Percentiles rank a stretch among this genome's conserved stretches.
These are phyloP conservation scores for Heliamphora exappendiculata DNA, from an alignment of 148 eudicot genomes.

Conservation along the genomic window DNA sequence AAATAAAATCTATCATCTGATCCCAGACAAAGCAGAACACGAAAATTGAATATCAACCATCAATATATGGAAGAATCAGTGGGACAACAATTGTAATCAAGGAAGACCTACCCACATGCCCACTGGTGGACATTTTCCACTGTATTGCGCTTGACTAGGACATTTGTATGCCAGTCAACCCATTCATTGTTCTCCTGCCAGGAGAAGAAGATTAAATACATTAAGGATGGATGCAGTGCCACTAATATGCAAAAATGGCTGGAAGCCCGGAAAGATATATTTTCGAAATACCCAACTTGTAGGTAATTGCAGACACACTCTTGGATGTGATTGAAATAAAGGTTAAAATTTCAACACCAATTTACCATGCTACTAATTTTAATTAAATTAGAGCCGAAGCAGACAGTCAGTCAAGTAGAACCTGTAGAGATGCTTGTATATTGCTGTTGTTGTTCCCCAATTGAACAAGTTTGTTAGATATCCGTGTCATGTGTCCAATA, in stretches of 20 bases:
- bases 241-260: neutral
- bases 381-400: neutral
- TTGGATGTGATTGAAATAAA: neutral
- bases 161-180: conserved; percentile 76
- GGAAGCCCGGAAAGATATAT: neutral
- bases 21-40: neutral
- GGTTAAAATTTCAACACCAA: neutral
- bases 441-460: conserved; percentile 48
- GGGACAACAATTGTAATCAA: neutral
- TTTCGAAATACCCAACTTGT: neutral
- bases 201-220: neutral
- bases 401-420: conserved; percentile 18
- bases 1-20: too few relatives aligned
- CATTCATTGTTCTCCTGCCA: conserved; percentile 72
- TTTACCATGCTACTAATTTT: neutral
- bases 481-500: conserved; percentile 88
- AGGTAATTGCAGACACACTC: neutral
- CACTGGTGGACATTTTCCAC: conserved; percentile 84
- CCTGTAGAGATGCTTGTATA: conserved; percentile 67
- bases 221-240: neutral
- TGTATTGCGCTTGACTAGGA: conserved; percentile 70
- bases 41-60: neutral
- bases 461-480: conserved; percentile 82
- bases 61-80: neutral
- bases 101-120: conserved; percentile 84